A percentile compares a stretch with the other conserved stretches of the same genome.
phyloP scores from a whole-genome alignment of 306 rosid genomes.

The Vigna trinervia region DNA sequence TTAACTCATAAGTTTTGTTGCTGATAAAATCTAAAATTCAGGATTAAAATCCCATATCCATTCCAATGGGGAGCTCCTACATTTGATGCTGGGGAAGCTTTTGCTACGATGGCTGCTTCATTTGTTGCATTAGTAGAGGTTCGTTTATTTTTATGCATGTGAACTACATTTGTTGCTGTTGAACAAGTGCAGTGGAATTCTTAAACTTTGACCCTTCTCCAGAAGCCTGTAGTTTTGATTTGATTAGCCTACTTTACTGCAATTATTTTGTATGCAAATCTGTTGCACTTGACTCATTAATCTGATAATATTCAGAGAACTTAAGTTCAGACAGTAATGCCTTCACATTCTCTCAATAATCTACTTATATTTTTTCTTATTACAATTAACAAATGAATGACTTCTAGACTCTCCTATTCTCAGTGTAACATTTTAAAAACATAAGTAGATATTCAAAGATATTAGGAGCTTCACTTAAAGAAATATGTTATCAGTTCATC shows the following conservation, averaged over 20 bases:
- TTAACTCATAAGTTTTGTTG: constrained; percentile 24
- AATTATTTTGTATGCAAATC: constrained; percentile 5
- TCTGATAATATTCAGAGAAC: constrained; percentile 11
- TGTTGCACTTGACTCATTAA: not conserved
- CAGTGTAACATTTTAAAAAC: not conserved
- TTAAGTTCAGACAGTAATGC: not conserved
- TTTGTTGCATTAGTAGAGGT: constrained; percentile 96
- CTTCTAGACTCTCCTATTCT: not conserved
- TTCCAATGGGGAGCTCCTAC: constrained; percentile 99
- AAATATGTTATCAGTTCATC: not conserved
- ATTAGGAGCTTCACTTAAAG: not conserved
- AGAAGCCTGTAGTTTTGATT: not conserved
- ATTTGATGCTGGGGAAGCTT: constrained; percentile 93
- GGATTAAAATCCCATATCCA: constrained; percentile 94
- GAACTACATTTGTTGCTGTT: constrained; percentile 17
- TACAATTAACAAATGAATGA: constrained; percentile 12
- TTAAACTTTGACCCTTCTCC: not conserved
- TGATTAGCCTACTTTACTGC: constrained; percentile 28
- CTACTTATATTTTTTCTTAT: not conserved
- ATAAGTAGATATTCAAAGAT: not conserved
- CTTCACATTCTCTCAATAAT: constrained; percentile 3
- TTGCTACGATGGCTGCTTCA: constrained; percentile 96
- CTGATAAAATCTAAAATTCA: constrained; percentile 44
- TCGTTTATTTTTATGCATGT: constrained; percentile 31
- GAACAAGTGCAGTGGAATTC: constrained; percentile 28